A percentile compares a stretch with the other conserved stretches of the same genome.
These are phyloP conservation scores for Blastobotrys attinorum DNA, from an alignment of 805 yeast species.

Conservation along the genomic window DNA sequence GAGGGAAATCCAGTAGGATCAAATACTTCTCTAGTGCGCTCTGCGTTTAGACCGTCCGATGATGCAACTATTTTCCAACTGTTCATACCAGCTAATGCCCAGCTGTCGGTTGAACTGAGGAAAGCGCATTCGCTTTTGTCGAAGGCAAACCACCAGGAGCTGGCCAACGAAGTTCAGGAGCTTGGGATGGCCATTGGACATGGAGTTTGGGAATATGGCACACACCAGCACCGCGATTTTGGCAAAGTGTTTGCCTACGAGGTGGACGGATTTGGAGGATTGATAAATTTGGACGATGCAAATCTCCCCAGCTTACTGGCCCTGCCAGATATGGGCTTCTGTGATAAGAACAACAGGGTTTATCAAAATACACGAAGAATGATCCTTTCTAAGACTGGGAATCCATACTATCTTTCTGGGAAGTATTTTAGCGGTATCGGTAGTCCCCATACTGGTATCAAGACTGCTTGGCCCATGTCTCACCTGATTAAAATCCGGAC, in stretches of 20 bases:
- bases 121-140: conserved; percentile 25
- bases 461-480: conserved; percentile 84
- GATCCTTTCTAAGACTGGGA: conserved; percentile 57
- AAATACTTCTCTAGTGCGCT: conserved; percentile 64
- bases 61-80: conserved; percentile 77
- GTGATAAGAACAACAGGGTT: conserved; percentile 40
- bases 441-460: conserved; percentile 78
- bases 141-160: conserved; percentile 4
- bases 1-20: conserved; percentile 75
- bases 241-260: conserved; percentile 84
- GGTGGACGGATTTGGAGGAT: conserved; percentile 78
- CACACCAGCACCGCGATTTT: conserved; percentile 53
- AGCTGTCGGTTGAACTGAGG: conserved; percentile 54
- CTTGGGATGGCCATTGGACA: conserved; percentile 32
- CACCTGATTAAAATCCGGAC: conserved; percentile 63
- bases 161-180: neutral
- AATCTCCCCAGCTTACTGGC: conserved; percentile 68
- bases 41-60: conserved; percentile 84
- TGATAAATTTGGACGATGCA: conserved; percentile 80
- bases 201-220: conserved; percentile 59
- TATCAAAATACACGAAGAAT: conserved; percentile 71
- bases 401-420: conserved; percentile 67
- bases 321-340: conserved; percentile 66
- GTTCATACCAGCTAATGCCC: conserved; percentile 82
- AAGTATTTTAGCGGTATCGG: conserved; percentile 63